These are phyloP conservation scores for Sorghum bicolor DNA, from an alignment of 176 grass and related monocot species.

Conservation along the genomic window DNA sequence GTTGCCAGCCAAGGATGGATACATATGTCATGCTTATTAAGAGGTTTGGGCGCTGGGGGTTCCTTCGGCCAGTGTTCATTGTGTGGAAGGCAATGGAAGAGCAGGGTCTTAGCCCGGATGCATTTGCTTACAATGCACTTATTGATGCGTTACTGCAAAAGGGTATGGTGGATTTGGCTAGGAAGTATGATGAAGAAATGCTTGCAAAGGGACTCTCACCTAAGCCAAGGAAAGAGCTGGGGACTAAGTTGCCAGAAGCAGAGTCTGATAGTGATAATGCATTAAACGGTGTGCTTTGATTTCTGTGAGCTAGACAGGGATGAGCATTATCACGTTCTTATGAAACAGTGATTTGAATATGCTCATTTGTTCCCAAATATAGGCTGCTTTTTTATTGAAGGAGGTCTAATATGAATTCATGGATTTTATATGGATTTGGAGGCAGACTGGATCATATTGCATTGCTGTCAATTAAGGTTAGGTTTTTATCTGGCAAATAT, in stretches of 20 bases:
- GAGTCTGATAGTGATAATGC: conserved; percentile 48
- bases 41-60: conserved; percentile 91
- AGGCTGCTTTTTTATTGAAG: not conserved
- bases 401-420: not conserved
- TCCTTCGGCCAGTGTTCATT: conserved; percentile 65
- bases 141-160: conserved; percentile 80
- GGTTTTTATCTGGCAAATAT: not conserved
- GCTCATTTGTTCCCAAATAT: not conserved
- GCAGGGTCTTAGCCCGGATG: conserved; percentile 72
- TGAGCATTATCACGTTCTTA: not conserved
- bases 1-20: conserved; percentile 75
- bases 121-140: conserved; percentile 79
- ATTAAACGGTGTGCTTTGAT: conserved; percentile 40
- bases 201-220: conserved; percentile 70
- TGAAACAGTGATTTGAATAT: not conserved
- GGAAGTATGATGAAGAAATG: conserved; percentile 84
- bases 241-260: conserved; percentile 32
- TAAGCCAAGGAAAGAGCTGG: conserved; percentile 67
- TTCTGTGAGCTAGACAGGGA: not conserved
- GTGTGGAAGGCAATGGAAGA: conserved; percentile 82
- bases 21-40: conserved; percentile 96
- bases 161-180: conserved; percentile 86
- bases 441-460: not conserved
- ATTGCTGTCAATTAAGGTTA: not conserved
- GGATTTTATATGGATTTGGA: not conserved